Evolutionary conservation across 1,139 yeast genomes (phyloP).

Genomic region (Kodamaea fungicola): DNA sequence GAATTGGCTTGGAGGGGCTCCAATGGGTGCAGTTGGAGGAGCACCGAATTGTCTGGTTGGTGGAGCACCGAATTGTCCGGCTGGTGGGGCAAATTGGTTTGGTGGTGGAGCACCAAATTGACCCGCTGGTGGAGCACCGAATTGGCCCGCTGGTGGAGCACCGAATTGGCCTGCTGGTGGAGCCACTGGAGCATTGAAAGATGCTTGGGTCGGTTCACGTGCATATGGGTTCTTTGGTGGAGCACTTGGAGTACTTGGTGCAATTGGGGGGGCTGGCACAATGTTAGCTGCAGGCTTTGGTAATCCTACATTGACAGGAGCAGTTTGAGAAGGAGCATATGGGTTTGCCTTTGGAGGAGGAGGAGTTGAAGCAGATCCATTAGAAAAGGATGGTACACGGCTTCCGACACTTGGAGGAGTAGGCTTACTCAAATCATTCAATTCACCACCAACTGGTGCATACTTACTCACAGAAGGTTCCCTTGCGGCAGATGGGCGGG

Average conservation of each 20-base stretch:
- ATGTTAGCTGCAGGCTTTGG: slow-evolving; percentile 10
- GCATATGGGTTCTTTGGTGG: slow-evolving; percentile 41
- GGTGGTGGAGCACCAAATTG: slow-evolving; percentile 6
- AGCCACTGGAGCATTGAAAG: background rate
- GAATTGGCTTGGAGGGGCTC: slow-evolving; percentile 10
- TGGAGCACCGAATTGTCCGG: slow-evolving; percentile 6
- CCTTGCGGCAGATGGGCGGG: background rate
- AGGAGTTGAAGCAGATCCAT: background rate
- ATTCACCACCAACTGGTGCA: slow-evolving; percentile 1
- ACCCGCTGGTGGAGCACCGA: slow-evolving; percentile 6
- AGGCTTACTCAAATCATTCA: background rate
- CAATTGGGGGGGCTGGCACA: slow-evolving; percentile 1
- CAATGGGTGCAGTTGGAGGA: background rate
- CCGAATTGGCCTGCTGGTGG: slow-evolving; percentile 9
- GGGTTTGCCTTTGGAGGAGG: slow-evolving; percentile 15
- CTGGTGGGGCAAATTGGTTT: slow-evolving; percentile 4
- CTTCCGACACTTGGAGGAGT: background rate
- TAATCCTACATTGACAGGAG: slow-evolving; percentile 11
- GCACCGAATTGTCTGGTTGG: slow-evolving; percentile 8
- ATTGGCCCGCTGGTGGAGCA: background rate
- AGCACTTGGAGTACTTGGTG: slow-evolving; percentile 12
- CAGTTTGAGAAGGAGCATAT: slow-evolving; percentile 39
- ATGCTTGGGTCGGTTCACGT: slow-evolving; percentile 16
- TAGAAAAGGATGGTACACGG: background rate
- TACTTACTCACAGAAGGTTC: slow-evolving; percentile 15